Conservation (phyloP, 2,329 filamentous ascomycete genomes). For the Samsoniella hepiali region DNA sequence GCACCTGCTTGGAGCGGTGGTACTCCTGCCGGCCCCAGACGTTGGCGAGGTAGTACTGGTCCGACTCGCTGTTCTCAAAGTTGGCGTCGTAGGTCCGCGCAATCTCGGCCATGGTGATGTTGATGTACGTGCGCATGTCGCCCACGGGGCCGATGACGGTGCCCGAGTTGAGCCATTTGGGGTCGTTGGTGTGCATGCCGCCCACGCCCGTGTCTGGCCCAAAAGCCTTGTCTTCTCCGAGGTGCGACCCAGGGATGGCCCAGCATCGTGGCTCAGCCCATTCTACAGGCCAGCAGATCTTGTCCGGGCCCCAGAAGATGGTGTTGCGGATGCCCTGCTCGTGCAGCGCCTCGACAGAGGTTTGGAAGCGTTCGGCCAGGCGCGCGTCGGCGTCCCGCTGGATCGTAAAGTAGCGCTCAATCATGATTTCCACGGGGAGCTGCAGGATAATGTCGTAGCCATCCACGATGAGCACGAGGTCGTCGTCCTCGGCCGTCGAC, state of each 20-base stretch:
- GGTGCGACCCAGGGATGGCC: constrained; percentile 36
- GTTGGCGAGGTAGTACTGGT: constrained; percentile 43
- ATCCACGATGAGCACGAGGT: constrained; percentile 62
- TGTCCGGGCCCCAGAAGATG: constrained; percentile 45
- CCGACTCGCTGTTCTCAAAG: constrained; percentile 35
- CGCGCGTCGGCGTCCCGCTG: constrained; percentile 51
- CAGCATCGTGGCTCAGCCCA: constrained; percentile 37
- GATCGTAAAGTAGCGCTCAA: constrained; percentile 58
- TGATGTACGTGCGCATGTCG: constrained; percentile 31
- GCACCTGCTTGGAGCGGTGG: constrained; percentile 32
- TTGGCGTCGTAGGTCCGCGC: constrained; percentile 32
- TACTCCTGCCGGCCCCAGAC: constrained; percentile 43
- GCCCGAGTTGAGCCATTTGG: constrained; percentile 45
- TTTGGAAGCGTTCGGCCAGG: constrained; percentile 48
- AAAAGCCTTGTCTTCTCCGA: constrained; percentile 31
- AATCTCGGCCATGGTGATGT: constrained; percentile 31
- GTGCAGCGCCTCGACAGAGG: constrained; percentile 30
- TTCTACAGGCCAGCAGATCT: constrained; percentile 42
- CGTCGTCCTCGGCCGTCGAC: constrained; percentile 40
- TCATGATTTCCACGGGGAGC: constrained; percentile 59
- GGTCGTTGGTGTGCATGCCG: constrained; percentile 30
- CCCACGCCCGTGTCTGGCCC: constrained; percentile 35
- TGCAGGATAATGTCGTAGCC: constrained; percentile 64
- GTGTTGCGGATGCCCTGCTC: constrained; percentile 34
- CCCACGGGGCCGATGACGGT: constrained; percentile 41